Evolutionary conservation across 495 filamentous ascomycete species (phyloP).

Genomic region (Hypoxylon fuscum): DNA sequence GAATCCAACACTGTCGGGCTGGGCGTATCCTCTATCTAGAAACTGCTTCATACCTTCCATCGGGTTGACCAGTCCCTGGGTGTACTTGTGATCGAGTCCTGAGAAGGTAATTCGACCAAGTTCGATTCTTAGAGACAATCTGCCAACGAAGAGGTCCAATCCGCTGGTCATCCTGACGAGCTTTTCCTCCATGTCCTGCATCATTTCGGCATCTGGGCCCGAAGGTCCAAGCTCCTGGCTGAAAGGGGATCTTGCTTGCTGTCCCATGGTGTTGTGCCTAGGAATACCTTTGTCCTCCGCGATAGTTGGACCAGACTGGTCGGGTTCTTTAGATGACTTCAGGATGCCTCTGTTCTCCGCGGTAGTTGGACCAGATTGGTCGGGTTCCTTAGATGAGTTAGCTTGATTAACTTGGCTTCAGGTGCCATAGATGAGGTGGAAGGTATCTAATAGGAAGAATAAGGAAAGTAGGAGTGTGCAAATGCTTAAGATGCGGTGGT

Average conservation of each 20-base stretch:
- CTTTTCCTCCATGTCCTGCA: slow-evolving; percentile 16
- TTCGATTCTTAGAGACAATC: slow-evolving; percentile 49
- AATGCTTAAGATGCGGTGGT: too few species aligned
- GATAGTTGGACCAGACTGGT: too few species aligned
- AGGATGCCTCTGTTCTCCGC: slow-evolving; percentile 20
- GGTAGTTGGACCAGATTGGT: too few species aligned
- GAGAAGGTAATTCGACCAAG: slow-evolving; percentile 52
- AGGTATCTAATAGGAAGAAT: too few species aligned
- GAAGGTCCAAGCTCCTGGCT: neutral
- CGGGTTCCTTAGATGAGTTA: too few species aligned
- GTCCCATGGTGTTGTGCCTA: slow-evolving; percentile 45
- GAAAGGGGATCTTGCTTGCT: slow-evolving; percentile 31
- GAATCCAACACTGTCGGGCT: slow-evolving; percentile 42
- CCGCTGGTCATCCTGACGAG: slow-evolving; percentile 35
- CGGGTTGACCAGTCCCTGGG: slow-evolving; percentile 19
- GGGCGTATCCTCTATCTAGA: slow-evolving; percentile 32
- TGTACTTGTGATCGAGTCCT: slow-evolving; percentile 33
- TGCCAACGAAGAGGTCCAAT: slow-evolving; percentile 45
- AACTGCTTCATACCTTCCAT: slow-evolving; percentile 26
- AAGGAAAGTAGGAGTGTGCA: too few species aligned
- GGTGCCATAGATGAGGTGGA: too few species aligned
- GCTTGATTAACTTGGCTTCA: too few species aligned
- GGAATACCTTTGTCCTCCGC: slow-evolving; percentile 17
- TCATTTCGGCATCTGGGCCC: slow-evolving; percentile 7
- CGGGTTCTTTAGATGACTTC: too few species aligned